Percentiles rank a stretch among this genome's conserved stretches.
phyloP scores from a whole-genome alignment of 768 basidiomycete species.

The Kwoniella sp. region DNA sequence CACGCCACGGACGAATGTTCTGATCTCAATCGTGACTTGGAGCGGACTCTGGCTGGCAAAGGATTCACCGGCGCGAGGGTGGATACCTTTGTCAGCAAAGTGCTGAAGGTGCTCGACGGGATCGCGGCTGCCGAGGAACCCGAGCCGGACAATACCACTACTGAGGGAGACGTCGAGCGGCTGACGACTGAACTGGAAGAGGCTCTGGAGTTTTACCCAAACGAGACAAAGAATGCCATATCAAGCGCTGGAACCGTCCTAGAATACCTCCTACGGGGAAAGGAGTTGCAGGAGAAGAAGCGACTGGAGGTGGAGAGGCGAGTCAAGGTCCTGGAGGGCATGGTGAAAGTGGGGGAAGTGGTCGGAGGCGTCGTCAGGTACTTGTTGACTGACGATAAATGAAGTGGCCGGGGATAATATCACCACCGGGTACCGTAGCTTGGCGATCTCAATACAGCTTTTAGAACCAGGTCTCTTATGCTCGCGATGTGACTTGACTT shows the following conservation, averaged over 20 bases:
- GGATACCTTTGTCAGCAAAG: slow-evolving; percentile 40
- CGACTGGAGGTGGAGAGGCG: slow-evolving; percentile 36
- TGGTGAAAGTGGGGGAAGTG: slow-evolving; percentile 40
- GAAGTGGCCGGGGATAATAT: no score
- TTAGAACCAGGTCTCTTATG: no score
- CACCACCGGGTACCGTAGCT: no score
- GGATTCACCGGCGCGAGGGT: slow-evolving; percentile 32
- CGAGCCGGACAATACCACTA: slow-evolving; percentile 10
- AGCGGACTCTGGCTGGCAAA: slow-evolving; percentile 18
- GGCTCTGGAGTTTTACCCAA: slow-evolving; percentile 18
- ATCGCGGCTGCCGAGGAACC: slow-evolving; percentile 38
- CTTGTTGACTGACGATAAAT: slow-evolving; percentile 34
- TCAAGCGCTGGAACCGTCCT: slow-evolving; percentile 19
- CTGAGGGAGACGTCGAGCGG: slow-evolving; percentile 9
- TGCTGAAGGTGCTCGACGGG: slow-evolving; percentile 40
- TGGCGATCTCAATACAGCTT: no score
- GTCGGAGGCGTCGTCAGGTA: slow-evolving; percentile 39
- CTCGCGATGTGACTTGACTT: no score
- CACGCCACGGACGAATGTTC: slow-evolving; percentile 43
- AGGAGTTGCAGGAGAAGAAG: slow-evolving; percentile 39
- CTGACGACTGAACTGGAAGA: slow-evolving; percentile 25
- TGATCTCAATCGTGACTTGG: slow-evolving; percentile 29
- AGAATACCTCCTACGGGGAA: slow-evolving; percentile 37
- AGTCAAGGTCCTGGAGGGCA: slow-evolving; percentile 43
- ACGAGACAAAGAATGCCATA: slow-evolving; percentile 38